These are phyloP conservation scores for Pseudogymnoascus sp. DNA, from an alignment of 2,329 filamentous ascomycete species.

Conservation along the genomic window DNA sequence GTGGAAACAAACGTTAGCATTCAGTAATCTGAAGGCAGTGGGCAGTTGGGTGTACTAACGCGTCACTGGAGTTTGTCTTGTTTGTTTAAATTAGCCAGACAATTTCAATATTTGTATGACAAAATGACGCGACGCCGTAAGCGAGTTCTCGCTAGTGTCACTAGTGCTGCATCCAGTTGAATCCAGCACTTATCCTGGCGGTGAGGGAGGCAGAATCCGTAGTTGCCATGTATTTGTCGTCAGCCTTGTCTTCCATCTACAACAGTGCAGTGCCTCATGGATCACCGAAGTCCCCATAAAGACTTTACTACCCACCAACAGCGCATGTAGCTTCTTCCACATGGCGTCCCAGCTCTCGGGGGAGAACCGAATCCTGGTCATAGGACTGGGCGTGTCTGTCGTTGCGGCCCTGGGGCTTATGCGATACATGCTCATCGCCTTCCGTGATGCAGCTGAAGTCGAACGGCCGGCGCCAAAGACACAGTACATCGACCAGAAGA, in stretches of 20 bases:
- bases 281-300: neutral
- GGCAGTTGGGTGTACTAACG: constrained; percentile 6
- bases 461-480: constrained; percentile 56
- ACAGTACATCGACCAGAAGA: constrained; percentile 67
- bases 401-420: constrained; percentile 51
- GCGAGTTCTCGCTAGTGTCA: neutral
- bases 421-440: constrained; percentile 48
- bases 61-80: constrained; percentile 8
- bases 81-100: constrained; percentile 7
- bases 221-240: neutral
- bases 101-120: constrained; percentile 1
- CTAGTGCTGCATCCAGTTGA: neutral
- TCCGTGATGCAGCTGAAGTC: constrained; percentile 59
- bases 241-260: neutral
- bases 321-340: neutral
- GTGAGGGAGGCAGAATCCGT: neutral
- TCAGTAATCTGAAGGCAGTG: constrained; percentile 6
- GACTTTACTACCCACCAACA: neutral
- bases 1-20: constrained; percentile 14
- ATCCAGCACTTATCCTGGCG: neutral
- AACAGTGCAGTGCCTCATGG: neutral
- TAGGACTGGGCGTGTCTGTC: constrained; percentile 40
- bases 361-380: constrained; percentile 22
- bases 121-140: neutral
- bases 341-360: constrained; percentile 9